phyloP scores from a whole-genome alignment of 768 basidiomycete genomes.

The Rickenella mellea region DNA sequence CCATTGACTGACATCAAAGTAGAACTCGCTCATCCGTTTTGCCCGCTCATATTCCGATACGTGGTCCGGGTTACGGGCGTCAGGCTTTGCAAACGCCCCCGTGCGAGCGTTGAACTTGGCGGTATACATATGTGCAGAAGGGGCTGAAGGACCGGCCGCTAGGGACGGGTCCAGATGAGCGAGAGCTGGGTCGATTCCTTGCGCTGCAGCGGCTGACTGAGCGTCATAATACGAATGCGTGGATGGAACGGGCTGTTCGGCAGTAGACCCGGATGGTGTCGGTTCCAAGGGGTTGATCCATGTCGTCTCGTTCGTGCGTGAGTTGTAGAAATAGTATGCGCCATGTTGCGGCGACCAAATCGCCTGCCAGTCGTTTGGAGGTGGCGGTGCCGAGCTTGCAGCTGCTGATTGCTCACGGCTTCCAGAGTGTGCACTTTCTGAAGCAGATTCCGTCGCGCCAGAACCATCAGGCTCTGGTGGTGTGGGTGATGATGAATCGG shows the following conservation, averaged over 20 bases:
- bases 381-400: slow-evolving; percentile 11
- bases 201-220: slow-evolving; percentile 63
- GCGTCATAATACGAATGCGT: slow-evolving; percentile 34
- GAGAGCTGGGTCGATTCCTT: slow-evolving; percentile 77
- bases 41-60: slow-evolving; percentile 75
- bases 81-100: slow-evolving; percentile 58
- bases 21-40: slow-evolving; percentile 81
- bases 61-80: slow-evolving; percentile 65
- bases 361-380: slow-evolving; percentile 59
- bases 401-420: too few relatives aligned
- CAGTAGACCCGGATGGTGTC: slow-evolving; percentile 4
- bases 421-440: too few relatives aligned
- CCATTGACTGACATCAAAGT: slow-evolving; percentile 80
- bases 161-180: slow-evolving; percentile 75
- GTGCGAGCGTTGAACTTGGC: slow-evolving; percentile 81
- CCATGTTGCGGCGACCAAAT: slow-evolving; percentile 70
- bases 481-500: too few relatives aligned
- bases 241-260: slow-evolving; percentile 12
- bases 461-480: too few relatives aligned
- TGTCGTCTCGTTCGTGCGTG: slow-evolving; percentile 67
- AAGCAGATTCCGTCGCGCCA: too few relatives aligned
- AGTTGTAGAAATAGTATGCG: slow-evolving; percentile 81
- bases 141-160: slow-evolving; percentile 20
- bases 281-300: slow-evolving; percentile 68
- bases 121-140: slow-evolving; percentile 29